Base-by-base conservation (phyloP, 306 rosid genomes). In the Lupinus albus region DNA sequence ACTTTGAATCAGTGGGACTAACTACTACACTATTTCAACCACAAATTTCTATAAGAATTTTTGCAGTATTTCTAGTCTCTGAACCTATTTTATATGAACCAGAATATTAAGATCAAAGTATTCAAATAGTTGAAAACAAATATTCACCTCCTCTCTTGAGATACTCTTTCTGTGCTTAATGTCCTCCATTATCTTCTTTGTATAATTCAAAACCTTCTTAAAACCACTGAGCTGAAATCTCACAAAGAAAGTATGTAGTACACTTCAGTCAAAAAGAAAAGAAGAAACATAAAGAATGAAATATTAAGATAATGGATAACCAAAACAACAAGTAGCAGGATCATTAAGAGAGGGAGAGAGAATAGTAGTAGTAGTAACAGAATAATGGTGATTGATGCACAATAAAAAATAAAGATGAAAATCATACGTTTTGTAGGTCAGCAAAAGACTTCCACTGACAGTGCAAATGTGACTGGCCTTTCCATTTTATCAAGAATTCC, bases 391-490 rank as follows among this genome's bases (percentile, higher is more conserved):
- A 39, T 21, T 28, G 41, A 64, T 70, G 55, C 74, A 71, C 4
- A 78, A 71, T 14, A 25, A 25, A 25, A 76, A 75, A 57, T 41
- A 69, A 74, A 61, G 67, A 45, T 17, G 41, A 61, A 60, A 69
- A 67, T 35, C 87, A 77, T 91, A 94, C 99, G 61, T 85, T 81
- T 80, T 94, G 99, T 67, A 94, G 85, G 85, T 94, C 99, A 15
- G 88, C 79, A 62, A 90, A 85, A 52, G 96, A 80, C 79, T 88
- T 94, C 99, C 99, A 94, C 49, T 88, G 96, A 76, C 99, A 94
- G 71, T 94, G 99, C 83, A 94, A 81, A 88, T 94, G 99, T 33
- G 99, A 94, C 46, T 86, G 97, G 80, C 99, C 97, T 82, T 94
- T 94, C 99, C 99, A 94, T 85, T 94, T 94, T 71, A 94, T 94